Evolutionary conservation across 148 eudicot genomes (phyloP).

Genomic region (Cornus suecica): DNA sequence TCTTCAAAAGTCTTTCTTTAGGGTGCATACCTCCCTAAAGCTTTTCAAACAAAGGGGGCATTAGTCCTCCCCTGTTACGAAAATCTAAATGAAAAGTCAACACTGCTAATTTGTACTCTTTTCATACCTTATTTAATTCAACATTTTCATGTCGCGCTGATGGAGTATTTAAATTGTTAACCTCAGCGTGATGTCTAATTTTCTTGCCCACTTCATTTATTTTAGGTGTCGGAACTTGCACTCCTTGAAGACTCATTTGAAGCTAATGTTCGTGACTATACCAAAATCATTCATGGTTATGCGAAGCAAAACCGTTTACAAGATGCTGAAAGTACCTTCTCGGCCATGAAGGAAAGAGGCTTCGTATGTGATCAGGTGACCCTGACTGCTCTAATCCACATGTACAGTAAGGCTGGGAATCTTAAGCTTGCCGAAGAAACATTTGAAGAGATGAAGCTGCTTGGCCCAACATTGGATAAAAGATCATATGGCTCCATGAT

Average conservation of each 20-base stretch:
- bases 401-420: slow-evolving; percentile 87
- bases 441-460: slow-evolving; percentile 74
- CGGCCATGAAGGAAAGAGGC: slow-evolving; percentile 60
- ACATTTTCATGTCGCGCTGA: not conserved
- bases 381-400: slow-evolving; percentile 76
- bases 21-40: not conserved
- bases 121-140: not conserved
- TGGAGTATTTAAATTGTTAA: not conserved
- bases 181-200: not conserved
- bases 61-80: not conserved
- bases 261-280: slow-evolving; percentile 83
- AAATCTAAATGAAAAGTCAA: not conserved
- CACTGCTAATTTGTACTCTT: not conserved
- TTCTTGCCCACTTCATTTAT: not conserved
- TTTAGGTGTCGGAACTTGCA: not conserved
- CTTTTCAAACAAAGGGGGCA: not conserved
- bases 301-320: slow-evolving; percentile 54
- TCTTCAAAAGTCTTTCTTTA: too few relatives aligned
- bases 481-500: slow-evolving; percentile 92
- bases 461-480: slow-evolving; percentile 59
- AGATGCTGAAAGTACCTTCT: slow-evolving; percentile 61
- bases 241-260: slow-evolving; percentile 47
- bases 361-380: slow-evolving; percentile 74
- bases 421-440: slow-evolving; percentile 56
- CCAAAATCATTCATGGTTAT: slow-evolving; percentile 78